Conservation (phyloP, 164 flowering plant genomes). For the Amborella trichopoda region DNA sequence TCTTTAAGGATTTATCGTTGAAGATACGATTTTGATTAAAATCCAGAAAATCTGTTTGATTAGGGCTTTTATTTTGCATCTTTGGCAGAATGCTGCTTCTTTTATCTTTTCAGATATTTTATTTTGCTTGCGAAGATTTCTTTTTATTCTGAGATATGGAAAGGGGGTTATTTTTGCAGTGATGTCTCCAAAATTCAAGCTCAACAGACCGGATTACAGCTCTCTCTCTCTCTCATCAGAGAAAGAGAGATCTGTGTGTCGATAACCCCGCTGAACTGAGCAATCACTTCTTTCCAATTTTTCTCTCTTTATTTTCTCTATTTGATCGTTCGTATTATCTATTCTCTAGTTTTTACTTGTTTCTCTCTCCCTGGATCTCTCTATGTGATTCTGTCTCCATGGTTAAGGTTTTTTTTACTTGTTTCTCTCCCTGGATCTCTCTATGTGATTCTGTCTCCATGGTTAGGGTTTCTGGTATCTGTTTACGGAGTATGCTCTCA, state of each 20-base stretch:
- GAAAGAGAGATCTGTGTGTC: conserved; percentile 14
- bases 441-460: background rate
- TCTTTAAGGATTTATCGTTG: too few species aligned
- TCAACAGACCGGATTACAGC: conserved; percentile 37
- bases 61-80: too few species aligned
- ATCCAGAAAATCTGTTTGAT: too few species aligned
- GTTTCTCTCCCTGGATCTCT: background rate
- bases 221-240: conserved; percentile 4
- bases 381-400: too few species aligned
- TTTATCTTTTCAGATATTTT: too few species aligned
- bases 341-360: too few species aligned
- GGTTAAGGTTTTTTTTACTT: background rate
- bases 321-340: background rate
- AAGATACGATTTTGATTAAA: too few species aligned
- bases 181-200: conserved; percentile 24
- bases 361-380: too few species aligned
- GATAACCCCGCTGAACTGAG: conserved; percentile 19
- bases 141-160: too few species aligned
- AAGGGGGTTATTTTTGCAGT: too few species aligned
- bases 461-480: background rate
- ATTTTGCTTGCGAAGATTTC: too few species aligned
- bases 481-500: background rate
- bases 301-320: background rate
- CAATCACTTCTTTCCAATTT: conserved; percentile 2
- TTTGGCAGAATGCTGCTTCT: too few species aligned